Percentiles rank a stretch among this genome's conserved stretches.
These are phyloP conservation scores for Meredithiella fracta DNA, from an alignment of 2,329 filamentous ascomycete genomes.

Conservation along the genomic window DNA sequence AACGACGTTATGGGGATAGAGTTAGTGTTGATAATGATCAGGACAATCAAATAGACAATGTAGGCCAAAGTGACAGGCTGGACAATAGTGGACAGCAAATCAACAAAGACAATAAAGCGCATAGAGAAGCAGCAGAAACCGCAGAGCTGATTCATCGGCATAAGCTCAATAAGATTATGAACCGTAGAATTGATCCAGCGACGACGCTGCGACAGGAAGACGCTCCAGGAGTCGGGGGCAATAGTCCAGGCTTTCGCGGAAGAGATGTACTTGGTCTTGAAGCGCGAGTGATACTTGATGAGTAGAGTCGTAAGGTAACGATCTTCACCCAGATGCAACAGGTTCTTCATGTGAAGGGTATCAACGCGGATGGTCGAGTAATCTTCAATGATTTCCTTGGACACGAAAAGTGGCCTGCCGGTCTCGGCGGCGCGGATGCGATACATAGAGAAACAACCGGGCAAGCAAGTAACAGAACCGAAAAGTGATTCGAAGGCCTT, in stretches of 20 bases:
- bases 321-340: slow-evolving; percentile 88
- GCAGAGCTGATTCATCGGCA: slow-evolving; percentile 82
- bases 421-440: slow-evolving; percentile 85
- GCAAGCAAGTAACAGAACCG: slow-evolving; percentile 94
- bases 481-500: slow-evolving; percentile 98
- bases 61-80: slow-evolving; percentile 80
- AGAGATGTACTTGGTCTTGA: slow-evolving; percentile 91
- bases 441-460: slow-evolving; percentile 99
- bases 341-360: slow-evolving; percentile 92
- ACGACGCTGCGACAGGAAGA: slow-evolving; percentile 90
- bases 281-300: slow-evolving; percentile 91
- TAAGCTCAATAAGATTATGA: slow-evolving; percentile 84
- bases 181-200: slow-evolving; percentile 99
- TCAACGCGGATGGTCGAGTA: slow-evolving; percentile 83
- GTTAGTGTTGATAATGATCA: slow-evolving; percentile 49
- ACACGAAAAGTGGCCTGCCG: slow-evolving; percentile 85
- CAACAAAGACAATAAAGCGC: slow-evolving; percentile 90
- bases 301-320: slow-evolving; percentile 92
- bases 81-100: slow-evolving; percentile 82
- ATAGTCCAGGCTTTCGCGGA: slow-evolving; percentile 89
- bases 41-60: slow-evolving; percentile 74
- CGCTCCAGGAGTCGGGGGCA: slow-evolving; percentile 84
- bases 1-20: slow-evolving; percentile 78
- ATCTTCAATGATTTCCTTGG: slow-evolving; percentile 71
- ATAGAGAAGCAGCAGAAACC: slow-evolving; percentile 99